Conservation (phyloP, 192 early-diverging fungal genomes). For the Globomyces pollinis-pini region DNA sequence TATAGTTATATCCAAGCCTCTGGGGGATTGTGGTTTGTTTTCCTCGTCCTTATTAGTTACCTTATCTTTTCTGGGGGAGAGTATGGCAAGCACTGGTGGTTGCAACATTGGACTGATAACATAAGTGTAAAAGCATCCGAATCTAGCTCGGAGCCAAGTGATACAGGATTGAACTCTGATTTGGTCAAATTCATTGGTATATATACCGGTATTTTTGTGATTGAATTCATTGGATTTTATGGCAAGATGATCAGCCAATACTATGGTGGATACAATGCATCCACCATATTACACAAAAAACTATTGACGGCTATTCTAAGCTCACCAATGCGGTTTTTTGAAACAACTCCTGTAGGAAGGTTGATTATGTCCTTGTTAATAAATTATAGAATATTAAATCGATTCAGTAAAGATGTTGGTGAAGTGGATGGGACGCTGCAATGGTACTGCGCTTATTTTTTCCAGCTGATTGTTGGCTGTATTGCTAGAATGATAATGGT, state of each 20-base stretch:
- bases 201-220: no score
- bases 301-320: constrained; percentile 17
- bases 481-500: constrained; percentile 36
- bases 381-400: constrained; percentile 30
- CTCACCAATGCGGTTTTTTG: constrained; percentile 53
- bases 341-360: constrained; percentile 36
- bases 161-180: no score
- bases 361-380: constrained; percentile 44
- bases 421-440: constrained; percentile 41
- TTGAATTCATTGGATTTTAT: no score
- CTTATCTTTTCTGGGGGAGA: not conserved
- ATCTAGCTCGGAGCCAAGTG: no score
- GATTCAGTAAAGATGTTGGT: constrained; percentile 31
- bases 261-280: constrained; percentile 7
- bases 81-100: not conserved
- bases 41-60: not conserved
- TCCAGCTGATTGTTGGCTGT: constrained; percentile 21
- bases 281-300: constrained; percentile 1
- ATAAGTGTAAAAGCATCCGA: no score
- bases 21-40: constrained; percentile 1
- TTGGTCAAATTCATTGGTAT: no score
- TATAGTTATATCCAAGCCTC: not conserved
- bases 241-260: no score
- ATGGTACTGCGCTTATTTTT: constrained; percentile 38
- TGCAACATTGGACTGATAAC: constrained; percentile 9